Percentiles rank a stretch among this genome's conserved stretches.
These are phyloP conservation scores for Myxozyma vanderwaltii DNA, from an alignment of 805 yeast genomes.

Conservation along the genomic window DNA sequence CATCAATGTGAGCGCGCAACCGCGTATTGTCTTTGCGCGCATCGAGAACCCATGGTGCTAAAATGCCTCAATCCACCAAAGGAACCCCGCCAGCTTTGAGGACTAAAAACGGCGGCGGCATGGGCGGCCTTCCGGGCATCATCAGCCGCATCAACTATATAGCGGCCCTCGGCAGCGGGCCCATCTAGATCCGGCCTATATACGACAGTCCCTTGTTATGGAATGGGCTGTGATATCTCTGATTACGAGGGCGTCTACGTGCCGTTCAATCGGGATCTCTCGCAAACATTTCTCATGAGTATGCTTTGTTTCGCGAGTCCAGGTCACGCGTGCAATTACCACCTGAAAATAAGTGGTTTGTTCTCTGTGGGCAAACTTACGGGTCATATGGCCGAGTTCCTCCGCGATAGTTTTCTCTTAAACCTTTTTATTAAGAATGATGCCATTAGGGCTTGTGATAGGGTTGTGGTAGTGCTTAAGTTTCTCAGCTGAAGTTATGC, in stretches of 20 bases:
- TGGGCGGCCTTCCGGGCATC: constrained; percentile 60
- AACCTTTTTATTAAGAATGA: too few species aligned
- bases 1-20: background rate
- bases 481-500: too few species aligned
- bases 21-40: background rate
- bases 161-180: constrained; percentile 53
- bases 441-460: too few species aligned
- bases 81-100: constrained; percentile 63
- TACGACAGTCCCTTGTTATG: constrained; percentile 61
- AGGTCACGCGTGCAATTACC: background rate
- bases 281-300: constrained; percentile 53
- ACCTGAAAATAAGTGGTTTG: too few species aligned
- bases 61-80: constrained; percentile 57
- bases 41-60: constrained; percentile 51
- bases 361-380: too few species aligned
- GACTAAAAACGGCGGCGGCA: constrained; percentile 62
- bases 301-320: constrained; percentile 56
- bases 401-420: too few species aligned
- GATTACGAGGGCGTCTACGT: constrained; percentile 57
- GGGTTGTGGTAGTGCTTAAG: too few species aligned
- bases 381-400: too few species aligned
- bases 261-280: constrained; percentile 58
- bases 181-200: constrained; percentile 61
- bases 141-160: constrained; percentile 55
- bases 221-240: constrained; percentile 64